A percentile compares a stretch with the other conserved stretches of the same genome.
Conservation (phyloP, 345 rosid genomes). For the Excoecaria agallocha region DNA sequence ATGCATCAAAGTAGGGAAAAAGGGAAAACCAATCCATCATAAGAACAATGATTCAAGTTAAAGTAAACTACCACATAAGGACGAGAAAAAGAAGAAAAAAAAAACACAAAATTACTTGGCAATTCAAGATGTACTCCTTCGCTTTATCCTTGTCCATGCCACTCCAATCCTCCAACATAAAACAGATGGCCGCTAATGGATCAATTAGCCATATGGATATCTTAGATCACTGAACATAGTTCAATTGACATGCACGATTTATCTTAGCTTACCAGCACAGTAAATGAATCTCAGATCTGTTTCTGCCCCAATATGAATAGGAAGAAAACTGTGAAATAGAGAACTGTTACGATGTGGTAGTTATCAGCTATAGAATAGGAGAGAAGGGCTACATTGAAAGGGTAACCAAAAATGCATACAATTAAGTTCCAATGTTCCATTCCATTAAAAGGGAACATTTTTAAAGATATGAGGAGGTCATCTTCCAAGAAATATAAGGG, state of each 20-base stretch:
- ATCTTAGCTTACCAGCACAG: constrained; percentile 78
- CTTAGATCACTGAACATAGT: constrained; percentile 9
- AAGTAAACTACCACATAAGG: constrained; percentile 6
- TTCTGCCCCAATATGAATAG: constrained; percentile 81
- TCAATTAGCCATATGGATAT: constrained; percentile 30
- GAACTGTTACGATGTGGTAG: neutral
- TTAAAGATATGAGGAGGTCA: neutral
- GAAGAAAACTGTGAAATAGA: constrained; percentile 65
- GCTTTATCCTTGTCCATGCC: constrained; percentile 84
- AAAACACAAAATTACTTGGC: constrained; percentile 52
- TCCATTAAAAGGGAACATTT: neutral
- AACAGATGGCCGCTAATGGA: constrained; percentile 79
- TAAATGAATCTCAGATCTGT: constrained; percentile 81
- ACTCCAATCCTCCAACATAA: constrained; percentile 76
- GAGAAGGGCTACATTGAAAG: neutral
- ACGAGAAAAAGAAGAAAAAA: constrained; percentile 1
- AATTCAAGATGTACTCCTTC: constrained; percentile 66
- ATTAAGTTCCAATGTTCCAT: neutral
- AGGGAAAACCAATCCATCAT: neutral
- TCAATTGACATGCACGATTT: constrained; percentile 7
- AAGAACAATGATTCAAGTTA: constrained; percentile 6
- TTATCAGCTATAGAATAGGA: neutral
- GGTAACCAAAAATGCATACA: constrained; percentile 7
- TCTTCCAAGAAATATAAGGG: neutral
- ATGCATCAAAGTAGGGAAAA: neutral